Base-by-base conservation (phyloP, 1,139 yeast species). In the Zygoascus meyerae region DNA sequence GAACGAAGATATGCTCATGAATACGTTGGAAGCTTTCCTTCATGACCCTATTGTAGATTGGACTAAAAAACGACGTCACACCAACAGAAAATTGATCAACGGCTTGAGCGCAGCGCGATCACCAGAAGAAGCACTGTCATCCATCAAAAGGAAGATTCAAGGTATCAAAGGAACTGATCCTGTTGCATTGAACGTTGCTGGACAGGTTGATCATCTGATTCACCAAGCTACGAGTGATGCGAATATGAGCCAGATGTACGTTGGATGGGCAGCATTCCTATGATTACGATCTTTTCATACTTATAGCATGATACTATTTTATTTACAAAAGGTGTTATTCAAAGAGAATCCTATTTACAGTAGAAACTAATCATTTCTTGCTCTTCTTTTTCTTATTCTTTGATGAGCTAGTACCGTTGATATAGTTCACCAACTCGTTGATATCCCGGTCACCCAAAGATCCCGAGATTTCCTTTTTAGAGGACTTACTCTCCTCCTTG, bases 251-350 rank as follows among this genome's bases (percentile, higher is more conserved):
- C 83, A 76, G 55, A 92, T 94, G 98, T 94, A 87, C 64, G 80
- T 86, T 32, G 99, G 99, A 2, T 92, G 98, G 98, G 77, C 86
- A 59, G 83, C 97, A 2, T 86, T 79, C 61, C 70, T 81, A 71
- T 80, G 62, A 55, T 36, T 8, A 29, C 34, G 4, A 21, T 4
- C 26, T 21, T n/a, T n/a, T n/a, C n/a, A 36, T 33, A 31, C 14
- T 3, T 14, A 35, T 29, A 33, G 44, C 38, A 17, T 14, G 29
- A 33, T 28, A 16, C 12, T 31, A 15, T 21, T 40, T 12, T 42
- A 45, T 42, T 12, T 47, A 47, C 34, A 47, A 15, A 45, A 46
- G 18, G 12, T 35, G 32, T 40, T 26, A 42, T 36, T 42, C 17
- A 17, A 18, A 15, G 14, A 35, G 15, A 15, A 29, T 15, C 16